Evolutionary conservation across 2,329 filamentous ascomycete species (phyloP).

Genomic region (Fusarium odoratissimum): DNA sequence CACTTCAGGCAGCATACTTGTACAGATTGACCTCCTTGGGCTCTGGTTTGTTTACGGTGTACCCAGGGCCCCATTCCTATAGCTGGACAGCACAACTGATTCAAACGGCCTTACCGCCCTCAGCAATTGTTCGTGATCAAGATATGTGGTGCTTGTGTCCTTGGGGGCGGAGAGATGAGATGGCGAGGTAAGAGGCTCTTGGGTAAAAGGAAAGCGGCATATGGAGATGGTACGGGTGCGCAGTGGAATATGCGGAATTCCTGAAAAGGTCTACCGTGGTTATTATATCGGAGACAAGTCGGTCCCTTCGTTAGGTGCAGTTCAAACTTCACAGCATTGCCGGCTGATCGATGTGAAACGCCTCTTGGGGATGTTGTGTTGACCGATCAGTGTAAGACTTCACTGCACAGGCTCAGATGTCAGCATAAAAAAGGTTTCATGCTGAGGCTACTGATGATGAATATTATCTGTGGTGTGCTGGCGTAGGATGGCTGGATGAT

Average conservation of each 20-base stretch:
- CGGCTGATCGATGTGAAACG: rapidly evolving
- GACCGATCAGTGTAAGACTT: not conserved
- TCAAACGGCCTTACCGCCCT: too few species aligned
- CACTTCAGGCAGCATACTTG: too few species aligned
- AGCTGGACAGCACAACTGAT: too few species aligned
- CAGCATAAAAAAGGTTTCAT: not conserved
- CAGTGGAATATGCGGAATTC: not conserved
- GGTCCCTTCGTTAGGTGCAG: not conserved
- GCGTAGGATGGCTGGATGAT: not conserved
- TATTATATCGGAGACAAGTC: not conserved
- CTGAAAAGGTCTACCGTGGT: not conserved
- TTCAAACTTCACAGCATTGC: not conserved
- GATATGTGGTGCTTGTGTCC: too few species aligned
- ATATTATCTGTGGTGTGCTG: not conserved
- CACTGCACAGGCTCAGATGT: not conserved
- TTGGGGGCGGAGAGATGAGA: too few species aligned
- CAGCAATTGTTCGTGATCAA: too few species aligned
- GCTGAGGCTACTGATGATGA: not conserved
- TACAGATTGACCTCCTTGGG: too few species aligned
- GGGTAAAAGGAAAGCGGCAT: too few species aligned
- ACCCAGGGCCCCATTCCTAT: too few species aligned
- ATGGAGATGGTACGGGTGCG: too few species aligned
- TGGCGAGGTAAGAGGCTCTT: too few species aligned
- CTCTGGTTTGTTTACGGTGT: too few species aligned
- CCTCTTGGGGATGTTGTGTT: not conserved